Evolutionary conservation across 2,329 filamentous ascomycete genomes (phyloP), one percentile per base, ranked within the genome.

Genomic region (Parafenestella ontariensis): DNA sequence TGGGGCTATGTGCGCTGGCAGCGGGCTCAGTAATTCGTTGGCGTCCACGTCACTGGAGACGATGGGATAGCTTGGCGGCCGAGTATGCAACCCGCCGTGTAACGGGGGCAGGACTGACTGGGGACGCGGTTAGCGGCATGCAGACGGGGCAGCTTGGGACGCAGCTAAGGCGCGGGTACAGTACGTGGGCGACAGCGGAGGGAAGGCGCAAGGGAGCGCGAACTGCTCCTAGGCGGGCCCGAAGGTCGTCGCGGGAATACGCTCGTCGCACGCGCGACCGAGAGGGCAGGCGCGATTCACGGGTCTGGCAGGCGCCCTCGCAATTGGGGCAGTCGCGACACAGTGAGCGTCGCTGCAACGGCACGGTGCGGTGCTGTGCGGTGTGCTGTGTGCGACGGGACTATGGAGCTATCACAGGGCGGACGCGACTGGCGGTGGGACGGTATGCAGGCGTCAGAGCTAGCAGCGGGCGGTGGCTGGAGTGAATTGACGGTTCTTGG

Each of bases 1-100:
- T 64, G 65, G 68, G 60, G 62, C 49, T 81, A 81, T 72, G 72
- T 76, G 73, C 71, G 75, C 69, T 76, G 74, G 71, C 72, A 64
- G 61, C 37, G 18, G 20, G 37, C 52, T 58, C 59, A 61, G 55
- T 70, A 69, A 74, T 76, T 73, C 71, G 72, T 68, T 75, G 72
- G 73, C 73, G 68, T 68, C 70, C 73, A 76, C 73, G 73, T 76
- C 73, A 76, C 70, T 67, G 66, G 53, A 62, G 62, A 61, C 52
- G 56, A 59, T 64, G 64, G 57, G 58, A 62, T 65, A 54, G 62
- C 67, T 66, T 70, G 66, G 66, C 62, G 70, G 66, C 70, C 71
- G 59, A 66, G 62, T 71, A 69, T 73, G 70, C 68, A 64, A 67
- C 70, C 36, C 69, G 63, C 56, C 46, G 71, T 73, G 70, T 66